Evolutionary conservation across 768 basidiomycete genomes (phyloP).

Genomic region (Nidularia sp.): DNA sequence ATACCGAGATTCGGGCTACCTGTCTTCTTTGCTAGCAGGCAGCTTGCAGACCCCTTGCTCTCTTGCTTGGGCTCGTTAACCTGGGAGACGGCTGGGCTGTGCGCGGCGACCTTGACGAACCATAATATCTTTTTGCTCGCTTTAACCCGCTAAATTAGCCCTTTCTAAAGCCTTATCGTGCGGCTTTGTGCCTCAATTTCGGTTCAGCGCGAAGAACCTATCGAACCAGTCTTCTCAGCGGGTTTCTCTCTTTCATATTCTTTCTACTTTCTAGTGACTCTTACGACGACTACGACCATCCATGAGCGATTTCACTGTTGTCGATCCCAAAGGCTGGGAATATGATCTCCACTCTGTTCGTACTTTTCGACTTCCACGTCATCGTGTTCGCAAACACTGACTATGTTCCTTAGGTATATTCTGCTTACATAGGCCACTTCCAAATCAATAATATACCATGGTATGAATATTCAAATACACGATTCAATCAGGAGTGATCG

Average conservation of each 20-base stretch:
- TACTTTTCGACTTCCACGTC: constrained; percentile 8
- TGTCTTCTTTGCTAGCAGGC: too few species aligned
- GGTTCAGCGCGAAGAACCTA: background rate
- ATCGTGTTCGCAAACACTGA: background rate
- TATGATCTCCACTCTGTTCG: constrained; percentile 76
- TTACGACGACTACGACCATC: background rate
- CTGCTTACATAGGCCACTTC: constrained; percentile 78
- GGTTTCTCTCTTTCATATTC: background rate
- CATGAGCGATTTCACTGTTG: constrained; percentile 70
- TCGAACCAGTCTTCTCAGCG: background rate
- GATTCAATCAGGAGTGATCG: background rate
- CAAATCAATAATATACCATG: constrained; percentile 68
- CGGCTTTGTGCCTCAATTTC: background rate
- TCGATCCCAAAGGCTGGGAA: constrained; percentile 76
- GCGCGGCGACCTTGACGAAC: too few species aligned
- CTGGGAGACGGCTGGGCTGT: too few species aligned
- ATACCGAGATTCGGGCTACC: too few species aligned
- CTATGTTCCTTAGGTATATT: constrained; percentile 41
- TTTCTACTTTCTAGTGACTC: background rate
- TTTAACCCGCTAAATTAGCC: too few species aligned
- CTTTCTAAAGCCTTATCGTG: too few species aligned
- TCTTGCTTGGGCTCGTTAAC: too few species aligned
- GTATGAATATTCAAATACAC: constrained; percentile 24
- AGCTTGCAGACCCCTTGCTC: too few species aligned
- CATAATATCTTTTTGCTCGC: too few species aligned